These are phyloP conservation scores for Pseudogymnoascus sp. DNA, from an alignment of 2,329 filamentous ascomycete species.

Conservation along the genomic window DNA sequence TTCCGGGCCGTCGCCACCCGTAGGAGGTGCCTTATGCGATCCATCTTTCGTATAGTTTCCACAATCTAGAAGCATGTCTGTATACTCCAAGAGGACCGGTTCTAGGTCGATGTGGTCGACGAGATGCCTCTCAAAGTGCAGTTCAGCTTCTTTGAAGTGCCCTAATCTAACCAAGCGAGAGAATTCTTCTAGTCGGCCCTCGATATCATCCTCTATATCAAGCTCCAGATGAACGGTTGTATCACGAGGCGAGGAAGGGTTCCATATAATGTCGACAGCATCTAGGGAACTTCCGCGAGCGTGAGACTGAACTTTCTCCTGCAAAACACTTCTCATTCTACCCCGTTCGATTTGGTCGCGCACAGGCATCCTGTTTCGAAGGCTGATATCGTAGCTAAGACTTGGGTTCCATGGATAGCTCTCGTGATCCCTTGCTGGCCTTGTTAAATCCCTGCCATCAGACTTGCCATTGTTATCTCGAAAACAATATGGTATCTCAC, in stretches of 20 bases:
- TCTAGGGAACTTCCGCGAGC: not conserved
- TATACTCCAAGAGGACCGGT: not conserved
- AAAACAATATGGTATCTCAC: not conserved
- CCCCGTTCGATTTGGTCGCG: not conserved
- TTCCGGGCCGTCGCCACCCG: not conserved
- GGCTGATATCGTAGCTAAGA: not conserved
- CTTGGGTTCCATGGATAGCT: not conserved
- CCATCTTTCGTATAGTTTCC: not conserved
- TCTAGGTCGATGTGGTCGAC: not conserved
- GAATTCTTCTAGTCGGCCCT: slow-evolving; percentile 16
- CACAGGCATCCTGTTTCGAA: not conserved
- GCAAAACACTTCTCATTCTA: not conserved
- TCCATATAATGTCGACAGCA: not conserved
- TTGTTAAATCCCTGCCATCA: not conserved
- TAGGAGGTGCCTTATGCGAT: not conserved
- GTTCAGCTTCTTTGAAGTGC: slow-evolving; percentile 14
- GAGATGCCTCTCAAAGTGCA: slow-evolving; percentile 15
- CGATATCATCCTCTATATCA: not conserved
- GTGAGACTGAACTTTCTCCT: not conserved
- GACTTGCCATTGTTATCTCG: not conserved
- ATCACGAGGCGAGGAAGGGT: not conserved
- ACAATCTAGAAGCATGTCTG: not conserved
- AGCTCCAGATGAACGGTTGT: not conserved
- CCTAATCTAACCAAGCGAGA: slow-evolving; percentile 17
- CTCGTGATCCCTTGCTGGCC: not conserved